Conservation (phyloP, 768 basidiomycete species). For the Auriscalpium vulgare region DNA sequence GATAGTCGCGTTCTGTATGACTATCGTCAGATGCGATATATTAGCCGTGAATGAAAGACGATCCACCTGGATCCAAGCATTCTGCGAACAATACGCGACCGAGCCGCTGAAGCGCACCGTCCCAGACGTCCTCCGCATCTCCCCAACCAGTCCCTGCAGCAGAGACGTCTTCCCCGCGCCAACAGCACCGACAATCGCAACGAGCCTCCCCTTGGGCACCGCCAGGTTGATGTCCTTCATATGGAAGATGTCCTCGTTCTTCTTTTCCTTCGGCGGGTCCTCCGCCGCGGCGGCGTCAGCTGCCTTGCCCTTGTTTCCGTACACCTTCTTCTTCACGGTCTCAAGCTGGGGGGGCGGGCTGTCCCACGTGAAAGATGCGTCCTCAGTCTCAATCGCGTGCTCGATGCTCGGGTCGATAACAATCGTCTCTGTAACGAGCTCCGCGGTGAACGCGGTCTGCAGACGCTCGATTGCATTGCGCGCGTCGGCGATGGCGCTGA, state of each 20-base stretch:
- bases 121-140: conserved; percentile 71
- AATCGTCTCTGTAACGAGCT: conserved; percentile 55
- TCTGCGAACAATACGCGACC: conserved; percentile 79
- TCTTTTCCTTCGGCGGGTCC: conserved; percentile 20
- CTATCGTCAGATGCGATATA: no score
- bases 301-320: conserved; percentile 3
- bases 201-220: conserved; percentile 69
- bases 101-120: conserved; percentile 65
- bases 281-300: neutral
- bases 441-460: conserved; percentile 76
- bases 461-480: conserved; percentile 73
- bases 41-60: no score
- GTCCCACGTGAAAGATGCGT: conserved; percentile 85
- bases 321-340: conserved; percentile 16
- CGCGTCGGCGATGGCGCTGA: conserved; percentile 81
- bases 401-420: conserved; percentile 45
- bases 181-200: conserved; percentile 77
- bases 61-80: conserved; percentile 84
- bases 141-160: conserved; percentile 69
- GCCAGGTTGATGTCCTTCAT: conserved; percentile 54
- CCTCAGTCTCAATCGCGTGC: conserved; percentile 58
- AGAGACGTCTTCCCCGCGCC: conserved; percentile 66
- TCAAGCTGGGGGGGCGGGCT: conserved; percentile 46
- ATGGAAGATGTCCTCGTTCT: conserved; percentile 42
- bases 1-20: conserved; percentile 82